Percentiles rank a stretch among this genome's conserved stretches.
Evolutionary conservation across 2,329 filamentous ascomycete genomes (phyloP).

Genomic region (Diaporthe australafricana): DNA sequence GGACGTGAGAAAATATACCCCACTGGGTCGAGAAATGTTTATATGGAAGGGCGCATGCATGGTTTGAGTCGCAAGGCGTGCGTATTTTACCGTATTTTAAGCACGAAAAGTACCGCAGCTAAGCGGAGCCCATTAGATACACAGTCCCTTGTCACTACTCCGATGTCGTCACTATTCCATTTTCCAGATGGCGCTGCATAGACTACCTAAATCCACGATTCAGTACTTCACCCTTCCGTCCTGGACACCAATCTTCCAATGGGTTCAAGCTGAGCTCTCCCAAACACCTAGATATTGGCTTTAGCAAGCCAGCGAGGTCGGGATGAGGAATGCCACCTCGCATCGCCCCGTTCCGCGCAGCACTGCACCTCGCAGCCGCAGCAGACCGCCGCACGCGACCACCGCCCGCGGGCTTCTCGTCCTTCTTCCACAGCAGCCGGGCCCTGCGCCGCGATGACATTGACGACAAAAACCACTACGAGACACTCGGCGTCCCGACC

Average conservation of each 20-base stretch:
- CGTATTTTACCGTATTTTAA: constrained; percentile 24
- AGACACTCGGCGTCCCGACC: constrained; percentile 78
- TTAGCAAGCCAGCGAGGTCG: constrained; percentile 45
- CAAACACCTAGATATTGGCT: constrained; percentile 24
- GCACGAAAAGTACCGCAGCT: not conserved
- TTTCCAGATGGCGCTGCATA: not conserved
- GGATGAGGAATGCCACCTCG: constrained; percentile 74
- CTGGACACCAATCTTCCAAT: not conserved
- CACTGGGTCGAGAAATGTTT: constrained; percentile 23
- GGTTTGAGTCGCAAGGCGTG: not conserved
- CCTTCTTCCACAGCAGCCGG: constrained; percentile 47
- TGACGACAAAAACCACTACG: constrained; percentile 78
- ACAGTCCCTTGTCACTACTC: not conserved
- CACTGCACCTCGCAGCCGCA: constrained; percentile 37
- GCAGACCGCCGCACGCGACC: constrained; percentile 29
- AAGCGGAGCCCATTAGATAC: not conserved
- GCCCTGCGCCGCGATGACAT: constrained; percentile 42
- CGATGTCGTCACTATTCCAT: constrained; percentile 31
- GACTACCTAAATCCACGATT: not conserved
- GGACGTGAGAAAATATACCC: constrained; percentile 10
- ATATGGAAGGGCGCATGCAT: constrained; percentile 11
- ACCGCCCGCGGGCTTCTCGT: not conserved
- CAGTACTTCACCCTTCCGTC: not conserved
- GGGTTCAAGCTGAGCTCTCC: constrained; percentile 4
- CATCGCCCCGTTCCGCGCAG: constrained; percentile 46